phyloP scores from a whole-genome alignment of 305 asterid genomes.

The Solanum hybrid region DNA sequence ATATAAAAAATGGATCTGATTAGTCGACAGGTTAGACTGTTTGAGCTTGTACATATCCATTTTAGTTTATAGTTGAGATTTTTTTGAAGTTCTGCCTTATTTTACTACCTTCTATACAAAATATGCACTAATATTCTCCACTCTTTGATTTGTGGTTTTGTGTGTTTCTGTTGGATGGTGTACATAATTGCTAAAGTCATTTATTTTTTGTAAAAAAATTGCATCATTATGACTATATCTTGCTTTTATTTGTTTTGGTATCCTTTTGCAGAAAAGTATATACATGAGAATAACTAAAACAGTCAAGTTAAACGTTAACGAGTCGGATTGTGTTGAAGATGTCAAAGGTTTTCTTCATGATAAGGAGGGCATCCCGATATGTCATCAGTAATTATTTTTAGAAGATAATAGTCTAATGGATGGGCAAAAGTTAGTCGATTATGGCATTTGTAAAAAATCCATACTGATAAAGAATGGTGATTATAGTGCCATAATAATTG shows the following conservation, averaged over 20 bases:
- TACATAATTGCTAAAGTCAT: too few relatives aligned
- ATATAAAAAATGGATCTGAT: too few relatives aligned
- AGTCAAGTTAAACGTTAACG: slow-evolving; percentile 2
- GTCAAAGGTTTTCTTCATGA: slow-evolving; percentile 2
- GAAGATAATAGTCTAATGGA: slow-evolving; percentile 4
- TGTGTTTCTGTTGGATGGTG: not conserved
- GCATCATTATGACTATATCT: not conserved
- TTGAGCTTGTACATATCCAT: not conserved
- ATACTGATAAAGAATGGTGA: too few relatives aligned
- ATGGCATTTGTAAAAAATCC: not conserved
- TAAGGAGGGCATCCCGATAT: slow-evolving; percentile 11
- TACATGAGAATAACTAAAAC: not conserved
- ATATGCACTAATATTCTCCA: too few relatives aligned
- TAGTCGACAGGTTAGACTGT: not conserved
- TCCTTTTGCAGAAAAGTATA: not conserved
- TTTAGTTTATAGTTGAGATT: not conserved
- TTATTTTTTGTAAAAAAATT: not conserved
- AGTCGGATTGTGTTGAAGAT: slow-evolving; percentile 4
- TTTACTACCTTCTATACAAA: not conserved
- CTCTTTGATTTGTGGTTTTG: not conserved
- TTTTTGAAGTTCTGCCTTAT: not conserved
- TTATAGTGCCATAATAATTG: too few relatives aligned
- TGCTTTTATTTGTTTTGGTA: not conserved
- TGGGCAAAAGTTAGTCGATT: not conserved
- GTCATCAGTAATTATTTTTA: not conserved